Base-by-base conservation (phyloP, 352 stramenopile genomes). In the Globisporangium orthogonon region DNA sequence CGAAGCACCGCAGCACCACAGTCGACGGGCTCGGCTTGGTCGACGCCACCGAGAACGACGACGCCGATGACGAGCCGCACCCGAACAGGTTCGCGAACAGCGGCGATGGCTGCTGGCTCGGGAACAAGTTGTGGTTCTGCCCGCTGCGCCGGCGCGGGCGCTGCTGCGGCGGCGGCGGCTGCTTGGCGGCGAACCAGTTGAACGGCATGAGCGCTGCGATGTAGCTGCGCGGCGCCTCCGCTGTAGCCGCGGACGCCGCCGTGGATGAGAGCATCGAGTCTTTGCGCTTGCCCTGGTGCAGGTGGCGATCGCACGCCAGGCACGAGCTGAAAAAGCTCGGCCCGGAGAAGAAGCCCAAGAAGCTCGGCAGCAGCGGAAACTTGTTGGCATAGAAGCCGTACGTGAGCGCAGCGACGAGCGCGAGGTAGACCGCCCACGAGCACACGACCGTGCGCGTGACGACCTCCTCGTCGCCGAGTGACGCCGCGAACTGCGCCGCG, bases 401-500 rank as follows among this genome's bases (percentile, higher is more conserved):
- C 33, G 78, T 86, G 17, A 89, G 56, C 13, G 65, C 60, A 7
- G 55, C 47, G 3, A 89, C 50, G 0, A 89, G 65, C 9, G 62
- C 66, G 4, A 73, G 40, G 58, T 86, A 89, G 1, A 83, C 62
- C 0, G 61, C 55, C 78, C 78, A 89, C 2, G 71, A 75, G 14
- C 73, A 71, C 45, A 84, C 52, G 23, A 87, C 74, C 11, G 76
- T 71, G 35, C 72, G 67, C 14, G 76, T 82, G 29, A 87, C 60
- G 39, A 84, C 68, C 57, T 87, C 74, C 56, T 89, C 76, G 61
- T 86, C 78, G 40, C 60, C 67, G 17, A 89, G 52, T 40, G 73
- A 83, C 0, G 70, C 78, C 10, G 73, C 78, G 55, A 89, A 84
- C 54, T 87, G 74, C 30, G 64, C 66, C 50, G 75, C 74, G 61